Conservation (phyloP, 2,329 filamentous ascomycete genomes). For the Xylaria sp. region DNA sequence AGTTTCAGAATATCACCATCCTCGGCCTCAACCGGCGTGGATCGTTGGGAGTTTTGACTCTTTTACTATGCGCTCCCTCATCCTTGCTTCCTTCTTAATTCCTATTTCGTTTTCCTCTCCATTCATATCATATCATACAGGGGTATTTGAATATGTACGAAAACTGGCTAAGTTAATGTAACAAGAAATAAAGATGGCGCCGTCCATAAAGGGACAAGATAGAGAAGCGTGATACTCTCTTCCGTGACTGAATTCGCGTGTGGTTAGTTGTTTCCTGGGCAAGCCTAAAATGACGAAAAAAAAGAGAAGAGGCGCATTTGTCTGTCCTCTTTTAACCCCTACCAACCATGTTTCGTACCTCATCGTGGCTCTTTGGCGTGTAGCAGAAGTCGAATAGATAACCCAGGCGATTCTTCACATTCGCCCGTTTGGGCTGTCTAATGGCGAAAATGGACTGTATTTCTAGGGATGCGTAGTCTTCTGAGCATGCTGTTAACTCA, state of each 20-base stretch:
- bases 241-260: background rate
- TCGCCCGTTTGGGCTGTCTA: background rate
- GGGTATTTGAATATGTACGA: constrained; percentile 5
- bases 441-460: background rate
- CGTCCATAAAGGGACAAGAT: too few relatives aligned
- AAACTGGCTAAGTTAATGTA: too few relatives aligned
- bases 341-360: background rate
- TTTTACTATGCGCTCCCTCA: too few relatives aligned
- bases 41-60: too few relatives aligned
- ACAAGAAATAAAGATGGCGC: too few relatives aligned
- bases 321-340: background rate
- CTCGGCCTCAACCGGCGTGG: too few relatives aligned
- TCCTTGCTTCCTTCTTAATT: background rate
- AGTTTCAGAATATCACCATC: too few relatives aligned
- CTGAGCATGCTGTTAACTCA: too few relatives aligned
- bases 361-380: background rate
- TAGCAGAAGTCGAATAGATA: background rate
- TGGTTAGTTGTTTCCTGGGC: background rate
- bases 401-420: background rate
- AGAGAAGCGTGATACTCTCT: too few relatives aligned
- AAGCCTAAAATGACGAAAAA: background rate
- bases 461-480: too few relatives aligned
- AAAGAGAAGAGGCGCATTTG: background rate
- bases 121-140: constrained; percentile 9
- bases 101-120: background rate